Evolutionary conservation across 164 flowering plant species (phyloP).

Genomic region (Dillenia suffruticosa): DNA sequence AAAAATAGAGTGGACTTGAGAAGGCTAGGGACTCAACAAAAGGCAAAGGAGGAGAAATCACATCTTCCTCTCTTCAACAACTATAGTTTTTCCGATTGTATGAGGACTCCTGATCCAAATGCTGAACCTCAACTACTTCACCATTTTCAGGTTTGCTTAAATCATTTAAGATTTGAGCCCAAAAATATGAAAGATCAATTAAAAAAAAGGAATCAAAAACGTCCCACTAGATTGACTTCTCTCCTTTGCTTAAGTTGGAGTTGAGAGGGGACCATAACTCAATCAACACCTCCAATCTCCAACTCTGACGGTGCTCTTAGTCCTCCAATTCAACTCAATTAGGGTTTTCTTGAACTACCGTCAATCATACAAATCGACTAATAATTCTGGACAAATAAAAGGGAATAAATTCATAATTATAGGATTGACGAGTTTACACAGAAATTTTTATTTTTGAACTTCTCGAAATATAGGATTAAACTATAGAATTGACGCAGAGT

Average conservation of each 20-base stretch:
- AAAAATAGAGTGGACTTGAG: too few relatives aligned
- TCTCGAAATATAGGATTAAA: too few relatives aligned
- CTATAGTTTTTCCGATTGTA: constrained; percentile 31
- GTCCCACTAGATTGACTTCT: constrained; percentile 31
- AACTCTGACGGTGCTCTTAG: constrained; percentile 10
- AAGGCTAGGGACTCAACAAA: constrained; percentile 19
- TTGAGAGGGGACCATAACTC: constrained; percentile 34
- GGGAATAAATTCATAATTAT: background rate
- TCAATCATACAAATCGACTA: too few relatives aligned
- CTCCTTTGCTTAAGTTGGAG: constrained; percentile 12
- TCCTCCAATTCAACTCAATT: constrained; percentile 13
- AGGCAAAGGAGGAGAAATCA: constrained; percentile 27
- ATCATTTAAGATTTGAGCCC: constrained; percentile 11
- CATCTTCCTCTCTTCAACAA: constrained; percentile 36
- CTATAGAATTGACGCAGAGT: too few relatives aligned
- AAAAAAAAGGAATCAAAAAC: constrained; percentile 22
- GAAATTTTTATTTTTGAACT: too few relatives aligned
- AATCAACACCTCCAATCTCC: constrained; percentile 8
- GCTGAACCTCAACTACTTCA: constrained; percentile 10
- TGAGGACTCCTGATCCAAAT: constrained; percentile 57
- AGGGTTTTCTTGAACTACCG: too few relatives aligned
- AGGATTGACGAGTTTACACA: too few relatives aligned
- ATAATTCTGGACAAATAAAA: background rate
- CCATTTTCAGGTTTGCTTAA: background rate
- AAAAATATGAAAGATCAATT: constrained; percentile 14